These are phyloP conservation scores for Saccharomyces hybrid DNA, from an alignment of 1,139 yeast species.

Conservation along the genomic window DNA sequence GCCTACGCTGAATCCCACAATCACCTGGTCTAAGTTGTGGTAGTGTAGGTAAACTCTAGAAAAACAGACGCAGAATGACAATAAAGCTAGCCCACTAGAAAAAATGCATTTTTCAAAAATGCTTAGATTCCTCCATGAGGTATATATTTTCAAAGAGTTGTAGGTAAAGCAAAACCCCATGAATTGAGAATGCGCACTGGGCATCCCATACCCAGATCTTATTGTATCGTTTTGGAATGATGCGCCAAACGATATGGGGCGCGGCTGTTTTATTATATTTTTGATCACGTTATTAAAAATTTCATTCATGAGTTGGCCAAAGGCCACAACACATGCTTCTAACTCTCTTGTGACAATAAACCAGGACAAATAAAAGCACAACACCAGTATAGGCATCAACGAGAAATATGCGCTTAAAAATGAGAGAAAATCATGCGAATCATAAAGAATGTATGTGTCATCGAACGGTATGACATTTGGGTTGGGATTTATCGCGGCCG, in stretches of 20 bases:
- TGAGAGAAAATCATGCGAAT: constrained; percentile 58
- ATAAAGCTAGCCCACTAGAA: constrained; percentile 13
- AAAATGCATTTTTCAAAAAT: constrained; percentile 27
- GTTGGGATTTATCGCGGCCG: constrained; percentile 6
- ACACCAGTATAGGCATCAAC: constrained; percentile 70
- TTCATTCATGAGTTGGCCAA: constrained; percentile 80
- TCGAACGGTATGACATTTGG: constrained; percentile 36
- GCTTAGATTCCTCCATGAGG: constrained; percentile 36
- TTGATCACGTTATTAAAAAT: constrained; percentile 63
- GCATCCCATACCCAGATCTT: constrained; percentile 81
- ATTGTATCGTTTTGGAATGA: constrained; percentile 41
- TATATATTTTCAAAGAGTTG: constrained; percentile 30
- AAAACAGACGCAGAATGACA: constrained; percentile 49
- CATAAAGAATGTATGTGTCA: constrained; percentile 73
- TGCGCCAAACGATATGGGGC: constrained; percentile 59
- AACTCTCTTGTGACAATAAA: constrained; percentile 74
- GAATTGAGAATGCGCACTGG: constrained; percentile 93
- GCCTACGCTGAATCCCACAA: constrained; percentile 67
- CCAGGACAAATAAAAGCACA: constrained; percentile 79
- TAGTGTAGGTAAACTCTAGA: constrained; percentile 76
- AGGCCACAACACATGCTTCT: constrained; percentile 76
- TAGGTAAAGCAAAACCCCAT: constrained; percentile 80
- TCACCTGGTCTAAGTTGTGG: constrained; percentile 67
- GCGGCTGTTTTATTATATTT: constrained; percentile 54
- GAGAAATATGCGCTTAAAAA: constrained; percentile 63